These are phyloP conservation scores for Cladophialophora bantiana DNA, from an alignment of 2,329 filamentous ascomycete genomes.

Conservation along the genomic window DNA sequence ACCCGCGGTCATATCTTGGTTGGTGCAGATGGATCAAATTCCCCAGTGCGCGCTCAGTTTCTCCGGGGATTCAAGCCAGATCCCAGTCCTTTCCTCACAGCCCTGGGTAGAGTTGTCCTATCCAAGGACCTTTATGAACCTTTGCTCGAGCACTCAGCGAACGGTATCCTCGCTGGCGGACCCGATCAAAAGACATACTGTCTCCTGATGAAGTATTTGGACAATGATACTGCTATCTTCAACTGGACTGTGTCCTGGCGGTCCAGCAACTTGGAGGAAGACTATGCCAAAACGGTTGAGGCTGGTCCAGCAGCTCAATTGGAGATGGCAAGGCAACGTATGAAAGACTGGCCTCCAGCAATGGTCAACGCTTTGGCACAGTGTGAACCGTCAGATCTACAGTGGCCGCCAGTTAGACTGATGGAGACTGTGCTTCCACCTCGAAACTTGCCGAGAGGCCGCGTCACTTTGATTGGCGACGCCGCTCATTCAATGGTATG, in stretches of 20 bases:
- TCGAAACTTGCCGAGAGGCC: conserved; percentile 1
- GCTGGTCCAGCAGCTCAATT: conserved; percentile 12
- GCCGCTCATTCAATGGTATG: conserved; percentile 20
- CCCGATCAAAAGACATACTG: conserved; percentile 10
- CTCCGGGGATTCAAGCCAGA: conserved; percentile 4
- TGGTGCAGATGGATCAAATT: conserved; percentile 12
- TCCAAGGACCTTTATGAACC: conserved; percentile 4
- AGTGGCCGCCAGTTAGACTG: conserved; percentile 11
- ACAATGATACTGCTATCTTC: conserved; percentile 5
- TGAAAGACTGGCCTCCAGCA: conserved; percentile 1
- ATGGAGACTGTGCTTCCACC: conserved; percentile 10
- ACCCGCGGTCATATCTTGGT: conserved; percentile 10
- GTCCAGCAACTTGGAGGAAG: background rate
- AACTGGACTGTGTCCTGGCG: conserved; percentile 16
- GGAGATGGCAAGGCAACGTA: background rate
- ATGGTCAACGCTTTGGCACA: conserved; percentile 2
- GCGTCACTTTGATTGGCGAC: conserved; percentile 16
- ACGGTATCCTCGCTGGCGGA: conserved; percentile 9
- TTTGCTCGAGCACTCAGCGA: conserved; percentile 13
- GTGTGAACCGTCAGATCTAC: background rate
- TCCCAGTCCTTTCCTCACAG: background rate
- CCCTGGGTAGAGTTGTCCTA: conserved; percentile 6
- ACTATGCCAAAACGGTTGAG: conserved; percentile 4
- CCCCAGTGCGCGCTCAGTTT: conserved; percentile 7
- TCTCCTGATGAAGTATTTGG: conserved; percentile 11